Percentiles rank a stretch among this genome's conserved stretches.
These are phyloP conservation scores for Nymphaea colorata DNA, from an alignment of 164 flowering plant genomes.

Conservation along the genomic window DNA sequence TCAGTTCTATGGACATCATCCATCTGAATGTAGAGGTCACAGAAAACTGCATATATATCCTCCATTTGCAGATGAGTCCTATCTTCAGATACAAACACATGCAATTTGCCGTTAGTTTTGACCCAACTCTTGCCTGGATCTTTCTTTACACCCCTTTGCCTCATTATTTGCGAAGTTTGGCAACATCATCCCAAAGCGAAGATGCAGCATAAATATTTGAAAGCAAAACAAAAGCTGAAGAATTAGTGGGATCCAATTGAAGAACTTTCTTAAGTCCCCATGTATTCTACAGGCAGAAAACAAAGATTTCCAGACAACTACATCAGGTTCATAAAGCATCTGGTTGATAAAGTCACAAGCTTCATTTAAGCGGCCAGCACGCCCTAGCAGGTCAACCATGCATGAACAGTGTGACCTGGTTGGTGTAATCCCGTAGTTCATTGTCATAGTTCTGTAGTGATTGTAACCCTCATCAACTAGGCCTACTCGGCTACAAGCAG, in stretches of 20 bases:
- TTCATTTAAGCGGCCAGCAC: conserved; percentile 43
- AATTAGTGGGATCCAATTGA: conserved; percentile 48
- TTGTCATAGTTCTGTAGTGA: conserved; percentile 33
- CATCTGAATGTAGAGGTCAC: conserved; percentile 31
- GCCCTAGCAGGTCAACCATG: conserved; percentile 53
- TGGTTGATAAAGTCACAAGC: conserved; percentile 45
- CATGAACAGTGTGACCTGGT: conserved; percentile 57
- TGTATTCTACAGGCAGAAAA: conserved; percentile 50
- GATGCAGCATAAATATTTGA: conserved; percentile 47
- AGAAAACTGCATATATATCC: conserved; percentile 28
- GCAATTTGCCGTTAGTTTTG: conserved; percentile 26
- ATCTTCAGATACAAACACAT: conserved; percentile 50
- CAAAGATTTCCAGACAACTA: conserved; percentile 51
- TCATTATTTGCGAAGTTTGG: conserved; percentile 41
- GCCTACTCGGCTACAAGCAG: conserved; percentile 66
- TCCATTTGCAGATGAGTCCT: conserved; percentile 32
- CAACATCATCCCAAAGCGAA: conserved; percentile 45
- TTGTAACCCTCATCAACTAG: conserved; percentile 46
- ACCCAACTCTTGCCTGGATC: conserved; percentile 65
- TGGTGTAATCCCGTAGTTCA: conserved; percentile 37
- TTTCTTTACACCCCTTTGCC: conserved; percentile 34
- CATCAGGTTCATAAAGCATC: conserved; percentile 42
- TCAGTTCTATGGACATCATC: conserved; percentile 10
- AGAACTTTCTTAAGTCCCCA: conserved; percentile 39
- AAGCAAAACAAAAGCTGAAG: conserved; percentile 50